Conservation (phyloP, 192 early-diverging fungal species). For the Irineochytrium annulatum region DNA sequence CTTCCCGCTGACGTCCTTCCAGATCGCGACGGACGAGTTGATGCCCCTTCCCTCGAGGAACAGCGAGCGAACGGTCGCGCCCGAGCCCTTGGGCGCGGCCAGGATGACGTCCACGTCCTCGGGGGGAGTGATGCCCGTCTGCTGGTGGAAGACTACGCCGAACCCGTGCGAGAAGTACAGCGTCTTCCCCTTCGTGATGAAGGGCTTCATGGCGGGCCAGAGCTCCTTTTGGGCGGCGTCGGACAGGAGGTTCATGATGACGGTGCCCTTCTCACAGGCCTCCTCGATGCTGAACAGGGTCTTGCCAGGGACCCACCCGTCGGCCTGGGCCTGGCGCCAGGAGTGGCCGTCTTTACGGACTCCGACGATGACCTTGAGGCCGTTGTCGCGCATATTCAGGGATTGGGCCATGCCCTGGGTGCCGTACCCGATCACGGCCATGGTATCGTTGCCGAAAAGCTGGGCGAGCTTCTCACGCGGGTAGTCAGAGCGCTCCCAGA, state of each 20-base stretch:
- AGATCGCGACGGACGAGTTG: constrained; percentile 94
- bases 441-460: constrained; percentile 90
- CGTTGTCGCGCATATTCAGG: constrained; percentile 93
- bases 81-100: constrained; percentile 94
- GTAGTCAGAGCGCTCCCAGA: constrained; percentile 93
- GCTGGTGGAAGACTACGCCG: constrained; percentile 86
- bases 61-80: constrained; percentile 88
- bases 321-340: constrained; percentile 85
- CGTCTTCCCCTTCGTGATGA: constrained; percentile 93
- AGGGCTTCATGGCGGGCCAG: constrained; percentile 82
- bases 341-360: constrained; percentile 82
- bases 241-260: constrained; percentile 92
- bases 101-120: constrained; percentile 93
- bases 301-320: constrained; percentile 96
- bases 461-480: constrained; percentile 86
- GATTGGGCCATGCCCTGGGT: constrained; percentile 92
- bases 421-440: constrained; percentile 90
- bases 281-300: constrained; percentile 90
- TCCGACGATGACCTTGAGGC: constrained; percentile 93
- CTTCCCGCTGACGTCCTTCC: constrained; percentile 88
- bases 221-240: constrained; percentile 93
- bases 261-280: constrained; percentile 82
- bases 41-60: constrained; percentile 97
- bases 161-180: constrained; percentile 99
- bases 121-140: constrained; percentile 87